phyloP scores from a whole-genome alignment of 805 yeast genomes.

The Cyberlindnera lachancei region DNA sequence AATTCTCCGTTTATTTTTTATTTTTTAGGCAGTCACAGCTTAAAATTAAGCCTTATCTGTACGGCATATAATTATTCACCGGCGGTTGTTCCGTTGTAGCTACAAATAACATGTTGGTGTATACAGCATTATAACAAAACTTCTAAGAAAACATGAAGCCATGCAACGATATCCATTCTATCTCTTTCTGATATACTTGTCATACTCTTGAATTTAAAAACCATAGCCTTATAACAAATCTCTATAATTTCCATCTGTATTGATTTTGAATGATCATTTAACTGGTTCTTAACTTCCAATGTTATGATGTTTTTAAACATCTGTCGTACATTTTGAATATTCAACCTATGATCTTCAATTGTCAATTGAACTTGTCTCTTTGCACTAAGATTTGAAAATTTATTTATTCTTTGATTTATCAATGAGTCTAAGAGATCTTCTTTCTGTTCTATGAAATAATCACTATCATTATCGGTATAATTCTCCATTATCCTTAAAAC shows the following conservation, averaged over 20 bases:
- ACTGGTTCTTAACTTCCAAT: slow-evolving; percentile 9
- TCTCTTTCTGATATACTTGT: slow-evolving; percentile 5
- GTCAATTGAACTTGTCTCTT: slow-evolving; percentile 13
- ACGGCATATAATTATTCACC: no score
- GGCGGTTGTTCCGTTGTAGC: no score
- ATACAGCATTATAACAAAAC: no score
- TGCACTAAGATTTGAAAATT: slow-evolving; percentile 11
- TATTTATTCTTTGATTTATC: slow-evolving; percentile 10
- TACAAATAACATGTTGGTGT: no score
- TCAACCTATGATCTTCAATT: slow-evolving; percentile 15
- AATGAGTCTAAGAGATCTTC: slow-evolving; percentile 21
- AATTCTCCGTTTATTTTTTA: no score
- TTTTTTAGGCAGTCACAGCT: no score
- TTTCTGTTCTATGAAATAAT: slow-evolving; percentile 18
- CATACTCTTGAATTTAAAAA: slow-evolving; percentile 13
- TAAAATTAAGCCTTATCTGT: no score
- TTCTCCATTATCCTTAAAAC: slow-evolving; percentile 5
- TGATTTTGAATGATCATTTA: slow-evolving; percentile 9
- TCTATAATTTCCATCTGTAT: slow-evolving; percentile 20
- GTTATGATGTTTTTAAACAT: slow-evolving; percentile 13
- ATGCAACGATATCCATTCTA: slow-evolving; percentile 10
- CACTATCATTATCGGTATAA: background rate
- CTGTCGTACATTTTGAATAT: slow-evolving; percentile 10
- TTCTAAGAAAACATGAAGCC: slow-evolving; percentile 16
- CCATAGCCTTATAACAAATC: slow-evolving; percentile 18